Evolutionary conservation across 345 rosid species (phyloP).

Genomic region (Cardamine resedifolia): DNA sequence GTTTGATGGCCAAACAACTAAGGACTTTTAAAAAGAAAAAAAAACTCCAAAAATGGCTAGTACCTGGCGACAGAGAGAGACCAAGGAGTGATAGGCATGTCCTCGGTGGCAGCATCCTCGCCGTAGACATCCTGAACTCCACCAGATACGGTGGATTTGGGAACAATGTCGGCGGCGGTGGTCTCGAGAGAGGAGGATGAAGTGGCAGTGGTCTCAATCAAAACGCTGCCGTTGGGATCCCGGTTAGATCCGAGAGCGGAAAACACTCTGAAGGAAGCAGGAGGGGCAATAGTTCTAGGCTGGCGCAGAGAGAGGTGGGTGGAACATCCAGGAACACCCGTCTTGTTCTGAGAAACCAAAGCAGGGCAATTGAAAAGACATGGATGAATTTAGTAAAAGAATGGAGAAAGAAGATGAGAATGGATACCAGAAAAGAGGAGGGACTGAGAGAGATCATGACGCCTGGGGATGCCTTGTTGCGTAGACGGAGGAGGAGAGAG

Average conservation of each 20-base stretch:
- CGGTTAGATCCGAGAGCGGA: slow-evolving; percentile 43
- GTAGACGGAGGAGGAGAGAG: slow-evolving; percentile 11
- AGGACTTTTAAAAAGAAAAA: background rate
- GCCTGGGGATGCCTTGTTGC: slow-evolving; percentile 28
- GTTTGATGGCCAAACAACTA: background rate
- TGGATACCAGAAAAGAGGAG: slow-evolving; percentile 51
- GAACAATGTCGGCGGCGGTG: slow-evolving; percentile 47
- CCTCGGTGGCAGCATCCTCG: slow-evolving; percentile 71
- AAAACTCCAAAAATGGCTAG: background rate
- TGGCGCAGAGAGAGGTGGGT: slow-evolving; percentile 44
- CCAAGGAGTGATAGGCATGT: slow-evolving; percentile 85
- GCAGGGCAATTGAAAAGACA: background rate
- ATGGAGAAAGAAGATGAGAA: slow-evolving; percentile 8
- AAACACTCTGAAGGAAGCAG: slow-evolving; percentile 45
- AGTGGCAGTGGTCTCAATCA: slow-evolving; percentile 46
- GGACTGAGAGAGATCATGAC: slow-evolving; percentile 52
- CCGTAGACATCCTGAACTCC: slow-evolving; percentile 64
- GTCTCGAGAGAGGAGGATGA: slow-evolving; percentile 34
- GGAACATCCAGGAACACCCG: slow-evolving; percentile 44
- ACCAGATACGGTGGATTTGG: slow-evolving; percentile 51
- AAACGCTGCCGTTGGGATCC: slow-evolving; percentile 46
- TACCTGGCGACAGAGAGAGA: slow-evolving; percentile 80
- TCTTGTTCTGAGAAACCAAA: slow-evolving; percentile 46
- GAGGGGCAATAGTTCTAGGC: slow-evolving; percentile 29
- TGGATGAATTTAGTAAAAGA: background rate